Evolutionary conservation across 768 basidiomycete genomes (phyloP).

Genomic region (Nidularia pulvinata): DNA sequence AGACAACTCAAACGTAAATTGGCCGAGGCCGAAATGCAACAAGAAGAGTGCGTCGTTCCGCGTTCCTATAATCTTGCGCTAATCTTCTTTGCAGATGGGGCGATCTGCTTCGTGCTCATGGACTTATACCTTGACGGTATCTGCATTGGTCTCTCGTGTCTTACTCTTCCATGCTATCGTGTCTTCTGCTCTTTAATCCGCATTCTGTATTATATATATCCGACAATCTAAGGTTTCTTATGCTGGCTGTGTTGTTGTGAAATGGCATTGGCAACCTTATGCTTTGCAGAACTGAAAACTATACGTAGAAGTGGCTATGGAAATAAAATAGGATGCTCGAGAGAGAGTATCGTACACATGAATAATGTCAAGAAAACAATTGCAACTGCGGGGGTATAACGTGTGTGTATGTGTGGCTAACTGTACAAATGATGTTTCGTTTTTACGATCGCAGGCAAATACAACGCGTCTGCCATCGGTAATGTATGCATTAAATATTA

Average conservation of each 20-base stretch:
- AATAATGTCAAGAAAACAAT: neutral
- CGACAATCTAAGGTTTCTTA: neutral
- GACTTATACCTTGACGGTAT: conserved; percentile 30
- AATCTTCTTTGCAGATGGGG: conserved; percentile 53
- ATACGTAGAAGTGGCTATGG: neutral
- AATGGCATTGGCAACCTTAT: too few species aligned
- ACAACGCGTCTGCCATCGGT: too few species aligned
- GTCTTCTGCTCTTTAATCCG: neutral
- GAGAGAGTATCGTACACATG: neutral
- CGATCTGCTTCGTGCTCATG: conserved; percentile 52
- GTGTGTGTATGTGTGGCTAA: too few species aligned
- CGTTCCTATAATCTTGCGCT: conserved; percentile 1
- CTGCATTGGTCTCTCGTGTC: too few species aligned
- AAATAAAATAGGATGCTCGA: neutral
- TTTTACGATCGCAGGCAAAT: too few species aligned
- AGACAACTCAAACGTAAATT: conserved; percentile 74
- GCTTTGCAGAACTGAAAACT: neutral
- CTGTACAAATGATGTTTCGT: too few species aligned
- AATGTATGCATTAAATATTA: too few species aligned
- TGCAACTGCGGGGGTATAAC: neutral
- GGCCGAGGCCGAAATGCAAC: conserved; percentile 71
- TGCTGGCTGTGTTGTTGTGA: neutral
- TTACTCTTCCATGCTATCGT: neutral
- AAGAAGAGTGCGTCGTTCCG: conserved; percentile 66
- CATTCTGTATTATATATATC: neutral